Evolutionary conservation across 257 asterid genomes (phyloP).

Genomic region (Nicotiana attenuata): DNA sequence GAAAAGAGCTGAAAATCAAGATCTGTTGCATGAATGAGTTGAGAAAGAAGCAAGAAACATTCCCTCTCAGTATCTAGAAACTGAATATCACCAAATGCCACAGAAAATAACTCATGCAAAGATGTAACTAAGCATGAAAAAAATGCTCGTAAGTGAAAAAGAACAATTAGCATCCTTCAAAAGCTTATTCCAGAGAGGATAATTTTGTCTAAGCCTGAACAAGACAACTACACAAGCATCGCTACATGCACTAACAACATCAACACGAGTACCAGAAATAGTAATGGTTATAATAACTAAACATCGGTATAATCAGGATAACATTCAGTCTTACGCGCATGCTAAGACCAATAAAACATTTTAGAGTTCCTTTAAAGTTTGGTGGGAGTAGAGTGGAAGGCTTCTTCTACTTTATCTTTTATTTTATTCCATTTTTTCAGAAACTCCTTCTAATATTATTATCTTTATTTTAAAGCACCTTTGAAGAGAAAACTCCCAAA

Average conservation of each 20-base stretch:
- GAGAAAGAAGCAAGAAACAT: not conserved
- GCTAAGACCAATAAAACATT: not conserved
- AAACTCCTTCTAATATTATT: not conserved
- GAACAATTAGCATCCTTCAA: not conserved
- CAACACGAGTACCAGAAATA: not conserved
- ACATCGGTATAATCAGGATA: not conserved
- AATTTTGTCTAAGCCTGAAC: not conserved
- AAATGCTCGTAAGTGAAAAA: not conserved
- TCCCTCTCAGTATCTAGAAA: not conserved
- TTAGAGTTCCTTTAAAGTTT: not conserved
- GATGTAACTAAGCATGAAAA: not conserved
- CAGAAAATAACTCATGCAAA: not conserved
- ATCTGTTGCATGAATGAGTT: not conserved
- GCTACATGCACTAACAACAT: not conserved
- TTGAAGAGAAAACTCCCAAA: not conserved
- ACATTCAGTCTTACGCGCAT: not conserved
- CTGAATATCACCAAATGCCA: not conserved
- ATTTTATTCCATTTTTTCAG: not conserved
- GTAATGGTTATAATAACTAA: not conserved
- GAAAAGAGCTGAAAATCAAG: not conserved
- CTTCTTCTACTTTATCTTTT: not conserved
- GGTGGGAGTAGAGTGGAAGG: not conserved
- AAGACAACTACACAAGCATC: conserved; percentile 1
- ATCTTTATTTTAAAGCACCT: not conserved
- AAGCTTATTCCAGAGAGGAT: not conserved